A percentile compares a stretch with the other conserved stretches of the same genome.
phyloP scores from a whole-genome alignment of 305 asterid species.

The Fraxinus velutina region DNA sequence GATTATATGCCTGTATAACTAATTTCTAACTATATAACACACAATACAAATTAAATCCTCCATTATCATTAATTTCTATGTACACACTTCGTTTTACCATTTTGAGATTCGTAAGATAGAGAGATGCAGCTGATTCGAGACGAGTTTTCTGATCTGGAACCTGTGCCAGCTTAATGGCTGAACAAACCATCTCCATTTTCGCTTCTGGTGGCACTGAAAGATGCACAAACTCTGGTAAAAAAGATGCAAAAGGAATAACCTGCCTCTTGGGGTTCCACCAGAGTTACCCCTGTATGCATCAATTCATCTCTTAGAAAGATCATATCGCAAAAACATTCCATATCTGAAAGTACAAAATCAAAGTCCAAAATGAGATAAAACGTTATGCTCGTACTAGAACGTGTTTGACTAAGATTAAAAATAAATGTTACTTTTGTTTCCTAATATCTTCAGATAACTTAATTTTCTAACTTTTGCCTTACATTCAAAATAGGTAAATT shows the following conservation, averaged over 20 bases:
- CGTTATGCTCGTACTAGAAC: constrained; percentile 7
- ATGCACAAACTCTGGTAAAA: neutral
- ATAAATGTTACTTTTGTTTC: neutral
- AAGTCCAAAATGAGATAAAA: constrained; percentile 23
- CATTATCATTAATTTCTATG: neutral
- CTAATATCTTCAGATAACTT: neutral
- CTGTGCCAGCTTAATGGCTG: neutral
- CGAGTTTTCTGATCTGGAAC: neutral
- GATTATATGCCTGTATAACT: neutral
- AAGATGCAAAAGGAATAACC: neutral
- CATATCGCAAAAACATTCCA: neutral
- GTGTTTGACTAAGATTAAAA: neutral
- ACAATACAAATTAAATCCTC: neutral
- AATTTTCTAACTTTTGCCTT: neutral
- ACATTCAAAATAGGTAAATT: neutral
- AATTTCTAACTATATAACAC: neutral
- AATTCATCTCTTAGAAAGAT: neutral
- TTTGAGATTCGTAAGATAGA: neutral
- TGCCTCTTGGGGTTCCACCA: neutral
- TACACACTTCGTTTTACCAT: neutral
- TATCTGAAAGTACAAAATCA: neutral
- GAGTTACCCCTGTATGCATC: neutral
- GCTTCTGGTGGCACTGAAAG: constrained; percentile 24
- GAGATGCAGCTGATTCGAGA: neutral
- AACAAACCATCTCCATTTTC: neutral